Evolutionary conservation across 1,139 yeast genomes (phyloP).

Genomic region (Diutina scorzettiae): DNA sequence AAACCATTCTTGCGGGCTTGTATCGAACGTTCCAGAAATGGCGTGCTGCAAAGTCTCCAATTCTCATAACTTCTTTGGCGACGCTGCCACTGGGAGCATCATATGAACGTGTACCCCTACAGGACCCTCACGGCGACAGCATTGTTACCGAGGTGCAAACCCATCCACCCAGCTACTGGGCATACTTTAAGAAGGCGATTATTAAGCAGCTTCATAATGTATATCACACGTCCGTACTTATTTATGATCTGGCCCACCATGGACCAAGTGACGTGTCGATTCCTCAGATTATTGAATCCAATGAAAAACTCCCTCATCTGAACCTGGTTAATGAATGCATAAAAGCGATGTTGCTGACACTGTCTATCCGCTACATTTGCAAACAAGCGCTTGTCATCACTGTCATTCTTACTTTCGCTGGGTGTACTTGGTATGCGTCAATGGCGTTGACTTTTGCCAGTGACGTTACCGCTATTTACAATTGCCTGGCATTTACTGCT

Average conservation of each 20-base stretch:
- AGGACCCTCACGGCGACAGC: constrained; percentile 4
- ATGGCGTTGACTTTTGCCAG: constrained; percentile 74
- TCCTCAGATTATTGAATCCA: constrained; percentile 25
- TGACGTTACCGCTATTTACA: constrained; percentile 83
- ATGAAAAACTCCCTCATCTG: constrained; percentile 29
- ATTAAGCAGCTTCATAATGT: constrained; percentile 39
- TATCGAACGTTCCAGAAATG: constrained; percentile 28
- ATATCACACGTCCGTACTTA: constrained; percentile 38
- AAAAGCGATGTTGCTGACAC: constrained; percentile 24
- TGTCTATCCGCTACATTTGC: constrained; percentile 38
- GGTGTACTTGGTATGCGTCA: constrained; percentile 78
- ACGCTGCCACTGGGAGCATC: constrained; percentile 7
- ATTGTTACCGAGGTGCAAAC: neutral
- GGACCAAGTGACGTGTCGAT: constrained; percentile 27
- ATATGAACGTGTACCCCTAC: constrained; percentile 9
- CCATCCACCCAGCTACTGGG: constrained; percentile 12
- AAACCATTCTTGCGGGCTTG: constrained; percentile 38
- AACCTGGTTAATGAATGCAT: constrained; percentile 26
- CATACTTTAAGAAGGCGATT: constrained; percentile 31
- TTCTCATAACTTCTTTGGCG: neutral
- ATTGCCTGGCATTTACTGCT: constrained; percentile 83
- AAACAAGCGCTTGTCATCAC: constrained; percentile 35
- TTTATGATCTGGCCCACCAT: constrained; percentile 30
- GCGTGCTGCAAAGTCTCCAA: constrained; percentile 6
- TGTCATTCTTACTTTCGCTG: constrained; percentile 59